These are phyloP conservation scores for Panus rudis DNA, from an alignment of 768 basidiomycete genomes.

Conservation along the genomic window DNA sequence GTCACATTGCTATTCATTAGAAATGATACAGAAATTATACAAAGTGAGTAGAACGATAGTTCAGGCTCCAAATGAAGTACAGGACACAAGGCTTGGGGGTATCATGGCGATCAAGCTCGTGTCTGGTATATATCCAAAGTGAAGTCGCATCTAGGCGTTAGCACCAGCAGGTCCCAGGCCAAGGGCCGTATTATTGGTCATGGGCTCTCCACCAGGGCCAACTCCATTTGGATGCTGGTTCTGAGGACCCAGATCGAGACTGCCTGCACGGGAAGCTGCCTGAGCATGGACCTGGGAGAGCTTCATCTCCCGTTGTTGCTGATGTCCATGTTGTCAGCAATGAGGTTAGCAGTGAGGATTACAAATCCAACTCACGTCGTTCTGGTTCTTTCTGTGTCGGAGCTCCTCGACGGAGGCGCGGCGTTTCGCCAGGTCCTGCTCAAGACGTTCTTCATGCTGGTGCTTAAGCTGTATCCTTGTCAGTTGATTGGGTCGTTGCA, in stretches of 20 bases:
- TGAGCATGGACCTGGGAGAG: conserved; percentile 20
- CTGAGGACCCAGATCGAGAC: conserved; percentile 1
- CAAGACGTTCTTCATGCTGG: conserved; percentile 19
- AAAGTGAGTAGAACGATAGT: too few relatives aligned
- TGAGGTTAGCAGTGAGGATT: not conserved
- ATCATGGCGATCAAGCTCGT: too few relatives aligned
- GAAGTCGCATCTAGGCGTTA: not conserved
- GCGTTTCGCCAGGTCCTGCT: conserved; percentile 19
- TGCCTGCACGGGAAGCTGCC: conserved; percentile 14
- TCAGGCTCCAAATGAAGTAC: too few relatives aligned
- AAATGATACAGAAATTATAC: too few relatives aligned
- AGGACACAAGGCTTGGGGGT: too few relatives aligned
- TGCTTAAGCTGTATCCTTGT: conserved; percentile 19
- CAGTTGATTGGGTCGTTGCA: too few relatives aligned
- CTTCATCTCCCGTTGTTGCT: conserved; percentile 18
- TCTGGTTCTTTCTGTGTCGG: conserved; percentile 21
- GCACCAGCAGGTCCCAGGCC: not conserved
- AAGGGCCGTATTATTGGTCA: not conserved
- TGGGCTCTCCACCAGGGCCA: not conserved
- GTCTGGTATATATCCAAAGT: too few relatives aligned
- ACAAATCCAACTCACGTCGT: conserved; percentile 19
- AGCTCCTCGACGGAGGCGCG: conserved; percentile 18
- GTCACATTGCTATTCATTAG: too few relatives aligned
- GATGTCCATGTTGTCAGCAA: conserved; percentile 1
- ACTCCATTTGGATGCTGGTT: not conserved